These are phyloP conservation scores for Colletotrichum simmondsii DNA, from an alignment of 2,329 filamentous ascomycete genomes.

Conservation along the genomic window DNA sequence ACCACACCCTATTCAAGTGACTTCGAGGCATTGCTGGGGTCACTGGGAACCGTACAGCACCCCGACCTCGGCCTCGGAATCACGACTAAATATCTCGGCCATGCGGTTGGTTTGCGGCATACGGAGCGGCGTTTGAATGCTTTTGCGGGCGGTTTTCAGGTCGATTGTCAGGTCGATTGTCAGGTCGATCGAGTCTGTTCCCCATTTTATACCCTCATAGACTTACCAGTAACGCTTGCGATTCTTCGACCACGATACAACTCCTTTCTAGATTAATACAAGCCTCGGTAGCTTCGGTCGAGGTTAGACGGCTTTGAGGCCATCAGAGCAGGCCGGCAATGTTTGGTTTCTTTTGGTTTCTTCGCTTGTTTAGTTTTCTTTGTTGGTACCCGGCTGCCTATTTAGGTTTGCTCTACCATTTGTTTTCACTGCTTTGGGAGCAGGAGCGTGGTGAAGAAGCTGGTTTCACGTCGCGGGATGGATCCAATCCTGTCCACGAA, in stretches of 20 bases:
- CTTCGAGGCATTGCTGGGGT: neutral
- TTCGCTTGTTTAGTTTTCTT: neutral
- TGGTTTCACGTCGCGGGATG: neutral
- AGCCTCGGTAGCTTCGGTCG: neutral
- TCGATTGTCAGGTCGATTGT: constrained; percentile 30
- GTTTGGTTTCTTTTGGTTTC: constrained; percentile 15
- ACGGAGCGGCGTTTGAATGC: constrained; percentile 27
- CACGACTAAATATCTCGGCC: neutral
- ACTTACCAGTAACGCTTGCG: constrained; percentile 33
- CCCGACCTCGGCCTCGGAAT: neutral
- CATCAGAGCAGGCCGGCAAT: neutral
- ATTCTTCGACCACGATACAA: constrained; percentile 20
- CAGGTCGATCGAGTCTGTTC: constrained; percentile 26
- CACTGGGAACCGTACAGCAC: neutral
- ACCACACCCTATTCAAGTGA: neutral
- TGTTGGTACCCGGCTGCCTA: constrained; percentile 7
- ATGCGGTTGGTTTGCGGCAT: constrained; percentile 23
- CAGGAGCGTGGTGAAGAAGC: neutral
- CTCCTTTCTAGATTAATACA: constrained; percentile 25
- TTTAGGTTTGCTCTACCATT: neutral
- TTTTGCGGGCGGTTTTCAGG: constrained; percentile 21
- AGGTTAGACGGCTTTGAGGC: constrained; percentile 9
- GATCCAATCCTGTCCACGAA: neutral
- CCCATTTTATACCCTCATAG: constrained; percentile 37
- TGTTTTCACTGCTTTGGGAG: neutral